These are phyloP conservation scores for Russula sp. DNA, from an alignment of 768 basidiomycete species.

Conservation along the genomic window DNA sequence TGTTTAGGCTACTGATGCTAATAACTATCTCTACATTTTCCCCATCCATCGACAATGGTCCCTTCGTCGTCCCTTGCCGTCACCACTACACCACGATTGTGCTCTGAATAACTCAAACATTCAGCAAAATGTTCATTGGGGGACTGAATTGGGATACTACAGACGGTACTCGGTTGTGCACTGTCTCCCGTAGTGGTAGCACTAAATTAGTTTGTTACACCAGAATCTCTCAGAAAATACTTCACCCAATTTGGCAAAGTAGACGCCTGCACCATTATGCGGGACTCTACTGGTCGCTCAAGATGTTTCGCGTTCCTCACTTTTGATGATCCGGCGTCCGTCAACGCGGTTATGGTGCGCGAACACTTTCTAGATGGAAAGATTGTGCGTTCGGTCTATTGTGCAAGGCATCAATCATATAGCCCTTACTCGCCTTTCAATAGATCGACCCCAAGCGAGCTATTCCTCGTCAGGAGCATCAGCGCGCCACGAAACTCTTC, in stretches of 20 bases:
- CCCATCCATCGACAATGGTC: constrained; percentile 25
- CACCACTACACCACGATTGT: constrained; percentile 14
- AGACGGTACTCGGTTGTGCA: constrained; percentile 63
- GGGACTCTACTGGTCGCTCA: constrained; percentile 86
- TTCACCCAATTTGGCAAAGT: constrained; percentile 94
- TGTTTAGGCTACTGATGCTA: constrained; percentile 71
- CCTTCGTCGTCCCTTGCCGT: constrained; percentile 10
- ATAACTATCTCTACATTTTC: constrained; percentile 52
- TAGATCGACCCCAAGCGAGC: constrained; percentile 98
- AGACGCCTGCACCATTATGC: constrained; percentile 96
- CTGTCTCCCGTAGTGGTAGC: constrained; percentile 33
- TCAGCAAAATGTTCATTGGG: constrained; percentile 99
- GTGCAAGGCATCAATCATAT: neutral
- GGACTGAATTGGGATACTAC: constrained; percentile 99
- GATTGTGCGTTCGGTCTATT: constrained; percentile 51
- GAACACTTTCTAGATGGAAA: constrained; percentile 94
- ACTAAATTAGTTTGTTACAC: constrained; percentile 29
- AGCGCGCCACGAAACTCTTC: constrained; percentile 86
- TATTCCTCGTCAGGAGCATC: constrained; percentile 91
- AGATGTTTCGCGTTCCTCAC: constrained; percentile 97
- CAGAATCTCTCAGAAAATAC: constrained; percentile 73
- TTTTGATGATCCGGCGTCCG: constrained; percentile 83
- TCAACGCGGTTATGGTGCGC: constrained; percentile 89
- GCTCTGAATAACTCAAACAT: constrained; percentile 18
- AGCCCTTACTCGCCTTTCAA: constrained; percentile 2